Conservation (phyloP, 441 rosid species). For the Gossypium davidsonii region DNA sequence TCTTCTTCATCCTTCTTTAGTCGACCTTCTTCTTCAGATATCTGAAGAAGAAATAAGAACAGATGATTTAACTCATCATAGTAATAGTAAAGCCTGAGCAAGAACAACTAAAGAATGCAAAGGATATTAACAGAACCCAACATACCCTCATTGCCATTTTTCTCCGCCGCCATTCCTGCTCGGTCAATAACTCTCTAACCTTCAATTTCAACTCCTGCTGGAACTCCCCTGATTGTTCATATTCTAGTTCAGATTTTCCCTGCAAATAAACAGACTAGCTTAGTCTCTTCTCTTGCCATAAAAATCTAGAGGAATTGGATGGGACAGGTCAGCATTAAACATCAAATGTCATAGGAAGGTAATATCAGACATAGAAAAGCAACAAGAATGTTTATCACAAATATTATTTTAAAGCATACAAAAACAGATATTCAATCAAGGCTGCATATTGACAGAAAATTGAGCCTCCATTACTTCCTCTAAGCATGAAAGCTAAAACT, state of each 20-base stretch:
- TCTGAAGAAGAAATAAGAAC: background rate
- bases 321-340: background rate
- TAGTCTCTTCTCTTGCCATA: background rate
- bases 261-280: conserved; percentile 15
- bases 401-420: background rate
- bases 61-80: background rate
- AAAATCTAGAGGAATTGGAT: conserved; percentile 3
- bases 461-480: background rate
- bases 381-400: background rate
- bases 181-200: conserved; percentile 83
- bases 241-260: conserved; percentile 80
- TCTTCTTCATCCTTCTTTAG: conserved; percentile 5
- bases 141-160: conserved; percentile 97
- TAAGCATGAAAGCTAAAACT: background rate
- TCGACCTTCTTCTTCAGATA: background rate
- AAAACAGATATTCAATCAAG: background rate
- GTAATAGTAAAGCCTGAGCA: background rate
- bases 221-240: conserved; percentile 72
- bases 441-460: background rate
- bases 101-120: background rate
- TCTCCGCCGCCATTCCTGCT: conserved; percentile 96
- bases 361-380: background rate
- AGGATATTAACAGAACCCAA: background rate
- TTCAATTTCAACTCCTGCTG: conserved; percentile 74
- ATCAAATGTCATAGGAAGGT: background rate